These are phyloP conservation scores for Fusarium miscanthi DNA, from an alignment of 2,329 filamentous ascomycete genomes.

Conservation along the genomic window DNA sequence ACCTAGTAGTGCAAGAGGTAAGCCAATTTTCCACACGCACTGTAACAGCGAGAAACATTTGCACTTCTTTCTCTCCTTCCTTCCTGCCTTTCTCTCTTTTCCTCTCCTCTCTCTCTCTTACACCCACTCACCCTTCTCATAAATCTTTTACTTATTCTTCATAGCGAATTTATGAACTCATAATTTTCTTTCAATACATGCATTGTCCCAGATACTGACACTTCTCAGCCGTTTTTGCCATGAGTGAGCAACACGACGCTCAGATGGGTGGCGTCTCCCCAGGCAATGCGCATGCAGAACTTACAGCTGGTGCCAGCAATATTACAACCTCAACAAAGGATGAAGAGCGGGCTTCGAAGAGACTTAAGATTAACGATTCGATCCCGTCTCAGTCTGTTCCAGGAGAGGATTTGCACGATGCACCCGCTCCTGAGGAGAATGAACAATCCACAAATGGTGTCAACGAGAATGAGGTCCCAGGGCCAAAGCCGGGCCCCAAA, in stretches of 20 bases:
- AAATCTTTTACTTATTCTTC: constrained; percentile 6
- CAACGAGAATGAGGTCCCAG: constrained; percentile 24
- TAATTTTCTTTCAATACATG: neutral
- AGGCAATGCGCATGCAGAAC: constrained; percentile 25
- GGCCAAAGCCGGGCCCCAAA: constrained; percentile 12
- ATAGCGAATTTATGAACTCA: neutral
- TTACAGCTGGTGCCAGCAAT: constrained; percentile 33
- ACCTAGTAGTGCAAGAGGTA: neutral
- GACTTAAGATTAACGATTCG: constrained; percentile 63
- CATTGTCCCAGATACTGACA: neutral
- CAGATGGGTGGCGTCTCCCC: constrained; percentile 38
- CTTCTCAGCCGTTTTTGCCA: constrained; percentile 14
- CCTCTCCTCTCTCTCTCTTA: neutral
- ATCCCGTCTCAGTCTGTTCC: constrained; percentile 27
- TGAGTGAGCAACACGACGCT: constrained; percentile 45
- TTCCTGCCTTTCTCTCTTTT: neutral
- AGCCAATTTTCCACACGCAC: neutral
- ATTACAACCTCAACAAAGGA: constrained; percentile 9
- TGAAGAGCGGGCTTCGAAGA: constrained; percentile 65
- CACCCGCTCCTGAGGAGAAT: constrained; percentile 25
- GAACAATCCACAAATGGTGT: constrained; percentile 30
- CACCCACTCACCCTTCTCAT: neutral
- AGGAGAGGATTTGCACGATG: constrained; percentile 37
- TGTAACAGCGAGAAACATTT: neutral
- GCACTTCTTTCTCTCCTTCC: neutral